phyloP scores from a whole-genome alignment of 441 rosid species.

The Rhodomyrtus psidioides region DNA sequence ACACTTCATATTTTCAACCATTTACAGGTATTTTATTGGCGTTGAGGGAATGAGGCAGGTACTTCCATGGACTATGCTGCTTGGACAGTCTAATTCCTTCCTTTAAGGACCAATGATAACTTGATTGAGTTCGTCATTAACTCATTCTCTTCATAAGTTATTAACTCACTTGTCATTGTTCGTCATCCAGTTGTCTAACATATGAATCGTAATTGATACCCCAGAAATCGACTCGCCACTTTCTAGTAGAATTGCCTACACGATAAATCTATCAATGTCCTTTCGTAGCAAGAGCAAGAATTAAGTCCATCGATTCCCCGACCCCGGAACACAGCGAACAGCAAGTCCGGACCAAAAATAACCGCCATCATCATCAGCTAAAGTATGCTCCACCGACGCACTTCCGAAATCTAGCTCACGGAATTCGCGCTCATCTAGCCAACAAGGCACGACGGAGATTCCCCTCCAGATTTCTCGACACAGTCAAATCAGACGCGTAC shows the following conservation, averaged over 20 bases:
- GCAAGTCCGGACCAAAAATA: neutral
- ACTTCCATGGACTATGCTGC: neutral
- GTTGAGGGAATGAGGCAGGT: neutral
- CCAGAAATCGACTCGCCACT: neutral
- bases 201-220: neutral
- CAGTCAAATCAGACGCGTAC: neutral
- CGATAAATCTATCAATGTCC: neutral
- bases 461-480: neutral
- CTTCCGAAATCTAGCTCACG: neutral
- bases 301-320: neutral
- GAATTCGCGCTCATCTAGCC: neutral
- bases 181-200: neutral
- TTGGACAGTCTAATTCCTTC: neutral
- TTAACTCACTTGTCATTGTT: neutral
- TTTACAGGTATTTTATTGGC: neutral
- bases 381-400: neutral
- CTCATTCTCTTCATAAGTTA: neutral
- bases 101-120: neutral
- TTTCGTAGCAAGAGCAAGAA: neutral
- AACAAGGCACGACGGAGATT: neutral
- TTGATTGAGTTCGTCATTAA: neutral
- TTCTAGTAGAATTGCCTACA: neutral
- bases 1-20: neutral
- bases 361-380: neutral
- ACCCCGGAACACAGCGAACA: neutral